Percentiles rank a stretch among this genome's conserved stretches.
These are phyloP conservation scores for Microsporum ferrugineum DNA, from an alignment of 2,329 filamentous ascomycete genomes.

Conservation along the genomic window DNA sequence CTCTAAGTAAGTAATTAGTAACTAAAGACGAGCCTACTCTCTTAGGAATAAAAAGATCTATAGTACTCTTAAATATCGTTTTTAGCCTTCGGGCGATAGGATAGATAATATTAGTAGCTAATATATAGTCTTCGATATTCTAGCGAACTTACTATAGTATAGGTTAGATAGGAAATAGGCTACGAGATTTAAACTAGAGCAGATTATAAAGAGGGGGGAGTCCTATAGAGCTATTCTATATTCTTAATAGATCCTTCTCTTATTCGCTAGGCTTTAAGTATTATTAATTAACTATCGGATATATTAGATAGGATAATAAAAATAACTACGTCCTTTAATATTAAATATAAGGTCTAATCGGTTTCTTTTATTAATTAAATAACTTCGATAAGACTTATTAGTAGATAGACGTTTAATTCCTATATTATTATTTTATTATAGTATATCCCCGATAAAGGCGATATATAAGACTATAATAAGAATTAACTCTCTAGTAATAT, in stretches of 20 bases:
- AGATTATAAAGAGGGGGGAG: not conserved
- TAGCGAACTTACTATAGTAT: not conserved
- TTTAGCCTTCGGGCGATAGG: not conserved
- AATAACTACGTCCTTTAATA: not conserved
- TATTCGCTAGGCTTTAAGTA: not conserved
- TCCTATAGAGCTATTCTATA: not conserved
- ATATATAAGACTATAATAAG: not conserved
- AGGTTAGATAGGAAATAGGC: not conserved
- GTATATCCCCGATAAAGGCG: not conserved
- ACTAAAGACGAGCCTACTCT: not conserved
- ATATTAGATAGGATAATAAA: not conserved
- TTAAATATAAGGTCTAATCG: not conserved
- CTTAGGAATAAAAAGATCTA: not conserved
- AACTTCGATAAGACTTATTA: not conserved
- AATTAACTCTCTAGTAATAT: not conserved
- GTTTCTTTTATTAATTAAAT: not conserved
- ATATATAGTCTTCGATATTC: not conserved
- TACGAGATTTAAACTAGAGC: not conserved
- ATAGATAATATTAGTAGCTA: not conserved
- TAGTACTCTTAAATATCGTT: not conserved
- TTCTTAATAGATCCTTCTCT: not conserved
- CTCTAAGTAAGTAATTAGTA: not conserved
- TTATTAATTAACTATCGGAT: not conserved
- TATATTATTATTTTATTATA: not conserved
- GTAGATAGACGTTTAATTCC: not conserved